Percentiles rank a stretch among this genome's conserved stretches.
phyloP scores from a whole-genome alignment of 2,329 filamentous ascomycete genomes.

The Chaetomium strumarium region DNA sequence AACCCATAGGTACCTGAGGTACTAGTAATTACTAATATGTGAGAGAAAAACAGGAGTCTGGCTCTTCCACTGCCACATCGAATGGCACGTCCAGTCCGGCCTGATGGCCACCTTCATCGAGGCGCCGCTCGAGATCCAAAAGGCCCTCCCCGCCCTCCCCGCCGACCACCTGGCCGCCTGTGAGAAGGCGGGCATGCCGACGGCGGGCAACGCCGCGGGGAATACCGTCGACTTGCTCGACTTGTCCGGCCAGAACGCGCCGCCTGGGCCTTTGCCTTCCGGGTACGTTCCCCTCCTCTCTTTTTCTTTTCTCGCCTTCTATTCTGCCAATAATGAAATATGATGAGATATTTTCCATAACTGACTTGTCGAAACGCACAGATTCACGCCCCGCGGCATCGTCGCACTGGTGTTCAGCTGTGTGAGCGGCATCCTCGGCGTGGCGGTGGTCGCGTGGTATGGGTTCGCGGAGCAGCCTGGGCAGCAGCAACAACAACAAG shows the following conservation, averaged over 20 bases:
- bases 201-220: conserved; percentile 28
- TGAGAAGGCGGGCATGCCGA: conserved; percentile 26
- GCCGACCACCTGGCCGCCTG: conserved; percentile 54
- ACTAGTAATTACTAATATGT: background rate
- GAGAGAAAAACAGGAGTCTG: conserved; percentile 38
- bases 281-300: conserved; percentile 39
- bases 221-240: conserved; percentile 24
- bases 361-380: conserved; percentile 4
- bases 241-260: conserved; percentile 25
- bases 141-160: conserved; percentile 49
- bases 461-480: conserved; percentile 38
- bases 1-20: background rate
- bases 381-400: conserved; percentile 60
- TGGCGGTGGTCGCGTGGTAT: conserved; percentile 63
- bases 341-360: background rate
- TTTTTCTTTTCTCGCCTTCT: background rate
- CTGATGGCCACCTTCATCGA: conserved; percentile 60
- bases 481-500: no score
- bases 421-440: conserved; percentile 61
- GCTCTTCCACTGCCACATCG: conserved; percentile 76
- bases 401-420: conserved; percentile 70
- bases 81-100: conserved; percentile 69
- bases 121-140: conserved; percentile 56
- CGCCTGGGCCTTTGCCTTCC: conserved; percentile 46
- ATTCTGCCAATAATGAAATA: background rate